Percentiles rank a stretch among this genome's conserved stretches.
These are phyloP conservation scores for Suaeda aralocaspica DNA, from an alignment of 148 eudicot species.

Conservation along the genomic window DNA sequence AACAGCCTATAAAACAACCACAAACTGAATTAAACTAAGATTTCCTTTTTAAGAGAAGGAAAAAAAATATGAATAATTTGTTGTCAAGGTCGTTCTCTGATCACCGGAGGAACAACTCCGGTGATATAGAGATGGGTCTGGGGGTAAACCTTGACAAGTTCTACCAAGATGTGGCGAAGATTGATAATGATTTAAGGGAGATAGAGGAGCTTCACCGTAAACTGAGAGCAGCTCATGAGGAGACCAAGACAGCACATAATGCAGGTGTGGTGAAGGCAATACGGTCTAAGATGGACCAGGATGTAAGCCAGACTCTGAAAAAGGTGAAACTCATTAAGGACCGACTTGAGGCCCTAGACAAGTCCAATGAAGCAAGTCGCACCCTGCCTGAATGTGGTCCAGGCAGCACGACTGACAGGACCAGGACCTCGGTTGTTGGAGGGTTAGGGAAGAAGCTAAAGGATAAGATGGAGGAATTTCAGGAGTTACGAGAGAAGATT, in stretches of 20 bases:
- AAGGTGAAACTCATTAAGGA: slow-evolving; percentile 72
- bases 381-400: slow-evolving; percentile 70
- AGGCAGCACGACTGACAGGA: slow-evolving; percentile 77
- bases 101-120: slow-evolving; percentile 2
- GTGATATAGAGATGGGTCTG: slow-evolving; percentile 26
- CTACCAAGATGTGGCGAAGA: slow-evolving; percentile 64
- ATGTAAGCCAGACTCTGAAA: slow-evolving; percentile 50
- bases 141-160: slow-evolving; percentile 58
- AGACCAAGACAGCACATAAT: slow-evolving; percentile 63
- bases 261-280: slow-evolving; percentile 53
- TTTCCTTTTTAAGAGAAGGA: background rate
- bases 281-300: slow-evolving; percentile 59
- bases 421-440: slow-evolving; percentile 65
- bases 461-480: slow-evolving; percentile 67
- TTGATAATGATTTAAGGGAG: slow-evolving; percentile 55
- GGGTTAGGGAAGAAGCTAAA: slow-evolving; percentile 72
- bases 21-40: too few species aligned
- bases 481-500: slow-evolving; percentile 47
- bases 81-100: slow-evolving; percentile 22
- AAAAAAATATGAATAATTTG: slow-evolving; percentile 19
- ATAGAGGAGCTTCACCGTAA: slow-evolving; percentile 42
- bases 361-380: slow-evolving; percentile 67
- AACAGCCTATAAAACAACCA: too few species aligned
- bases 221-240: slow-evolving; percentile 53
- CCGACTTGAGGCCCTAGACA: slow-evolving; percentile 54